A percentile compares a stretch with the other conserved stretches of the same genome.
Conservation (phyloP, 2,329 filamentous ascomycete species). For the Trichoderma gracile region DNA sequence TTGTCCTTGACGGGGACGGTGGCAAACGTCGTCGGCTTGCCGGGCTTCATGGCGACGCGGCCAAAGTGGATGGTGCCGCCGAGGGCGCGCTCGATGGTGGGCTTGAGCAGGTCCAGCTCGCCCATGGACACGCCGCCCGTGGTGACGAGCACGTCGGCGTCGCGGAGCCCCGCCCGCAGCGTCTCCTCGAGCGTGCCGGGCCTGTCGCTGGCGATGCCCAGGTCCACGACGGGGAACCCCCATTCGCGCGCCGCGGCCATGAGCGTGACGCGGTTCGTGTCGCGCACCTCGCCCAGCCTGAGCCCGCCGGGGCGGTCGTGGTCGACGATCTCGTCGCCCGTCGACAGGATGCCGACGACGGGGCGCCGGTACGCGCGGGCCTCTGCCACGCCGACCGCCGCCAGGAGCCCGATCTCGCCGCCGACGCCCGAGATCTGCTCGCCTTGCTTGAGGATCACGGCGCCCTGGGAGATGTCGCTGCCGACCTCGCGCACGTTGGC, state of each 20-base stretch:
- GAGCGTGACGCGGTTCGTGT: conserved; percentile 88
- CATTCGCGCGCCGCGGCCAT: conserved; percentile 73
- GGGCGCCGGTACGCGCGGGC: conserved; percentile 76
- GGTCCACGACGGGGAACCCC: conserved; percentile 77
- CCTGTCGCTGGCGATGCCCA: conserved; percentile 80
- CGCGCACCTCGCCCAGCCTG: conserved; percentile 80
- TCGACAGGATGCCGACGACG: conserved; percentile 83
- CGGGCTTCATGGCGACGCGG: conserved; percentile 95
- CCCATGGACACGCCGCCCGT: conserved; percentile 97
- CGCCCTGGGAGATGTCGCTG: conserved; percentile 74
- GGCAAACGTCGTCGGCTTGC: conserved; percentile 96
- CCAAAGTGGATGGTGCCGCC: conserved; percentile 96
- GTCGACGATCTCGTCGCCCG: conserved; percentile 89
- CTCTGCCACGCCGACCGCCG: conserved; percentile 73
- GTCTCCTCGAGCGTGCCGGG: conserved; percentile 72
- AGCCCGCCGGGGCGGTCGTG: conserved; percentile 65
- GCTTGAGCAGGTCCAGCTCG: conserved; percentile 93
- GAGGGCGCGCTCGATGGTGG: conserved; percentile 85
- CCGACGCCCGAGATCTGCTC: conserved; percentile 83
- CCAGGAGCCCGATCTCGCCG: conserved; percentile 87
- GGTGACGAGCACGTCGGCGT: conserved; percentile 81
- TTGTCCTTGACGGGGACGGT: conserved; percentile 71
- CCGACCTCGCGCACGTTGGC: conserved; percentile 93
- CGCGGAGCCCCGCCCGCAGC: conserved; percentile 72
- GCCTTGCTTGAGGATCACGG: conserved; percentile 71